Percentiles rank a stretch among this genome's conserved stretches.
phyloP scores from a whole-genome alignment of 1,284 basidiomycete genomes.

The Testicularia cyperi region DNA sequence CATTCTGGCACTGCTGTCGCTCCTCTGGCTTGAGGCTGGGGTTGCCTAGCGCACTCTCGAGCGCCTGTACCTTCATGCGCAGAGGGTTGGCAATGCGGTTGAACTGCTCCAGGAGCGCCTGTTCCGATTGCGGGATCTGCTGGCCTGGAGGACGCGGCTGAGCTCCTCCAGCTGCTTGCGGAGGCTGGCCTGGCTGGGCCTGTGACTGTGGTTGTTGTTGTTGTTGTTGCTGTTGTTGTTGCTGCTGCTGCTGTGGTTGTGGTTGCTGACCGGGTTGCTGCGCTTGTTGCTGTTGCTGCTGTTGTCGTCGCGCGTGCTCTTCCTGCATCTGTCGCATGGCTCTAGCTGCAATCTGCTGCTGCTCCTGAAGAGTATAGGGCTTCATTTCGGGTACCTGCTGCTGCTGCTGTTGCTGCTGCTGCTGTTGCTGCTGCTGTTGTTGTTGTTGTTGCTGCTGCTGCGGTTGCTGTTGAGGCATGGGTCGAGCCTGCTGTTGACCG shows the following conservation, averaged over 20 bases:
- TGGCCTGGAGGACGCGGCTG: conserved; percentile 10
- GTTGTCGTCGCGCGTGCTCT: conserved; percentile 6
- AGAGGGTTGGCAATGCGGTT: conserved; percentile 48
- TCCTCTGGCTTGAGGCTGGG: conserved; percentile 44
- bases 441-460: conserved; percentile 12
- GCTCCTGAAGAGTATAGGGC: conserved; percentile 7
- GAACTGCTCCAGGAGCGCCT: conserved; percentile 47
- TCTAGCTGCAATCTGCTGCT: conserved; percentile 8
- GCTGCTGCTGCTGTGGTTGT: conserved; percentile 25
- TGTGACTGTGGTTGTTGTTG: conserved; percentile 25
- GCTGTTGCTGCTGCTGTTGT: conserved; percentile 12
- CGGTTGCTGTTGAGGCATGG: conserved; percentile 11
- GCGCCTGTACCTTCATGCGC: conserved; percentile 40
- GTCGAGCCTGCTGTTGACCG: conserved; percentile 5
- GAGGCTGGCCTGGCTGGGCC: conserved; percentile 3
- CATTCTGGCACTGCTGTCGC: conserved; percentile 44
- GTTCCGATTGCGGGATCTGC: conserved; percentile 40
- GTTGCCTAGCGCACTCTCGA: conserved; percentile 40
- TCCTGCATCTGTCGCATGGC: conserved; percentile 12
- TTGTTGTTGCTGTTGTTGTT: conserved; percentile 8
- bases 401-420: conserved; percentile 5
- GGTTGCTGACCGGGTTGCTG: conserved; percentile 11
- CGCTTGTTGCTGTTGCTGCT: conserved; percentile 3
- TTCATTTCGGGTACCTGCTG: too few relatives aligned
- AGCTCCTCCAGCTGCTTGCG: conserved; percentile 10